Conservation (phyloP, 306 rosid genomes). For the Datisca glomerata region DNA sequence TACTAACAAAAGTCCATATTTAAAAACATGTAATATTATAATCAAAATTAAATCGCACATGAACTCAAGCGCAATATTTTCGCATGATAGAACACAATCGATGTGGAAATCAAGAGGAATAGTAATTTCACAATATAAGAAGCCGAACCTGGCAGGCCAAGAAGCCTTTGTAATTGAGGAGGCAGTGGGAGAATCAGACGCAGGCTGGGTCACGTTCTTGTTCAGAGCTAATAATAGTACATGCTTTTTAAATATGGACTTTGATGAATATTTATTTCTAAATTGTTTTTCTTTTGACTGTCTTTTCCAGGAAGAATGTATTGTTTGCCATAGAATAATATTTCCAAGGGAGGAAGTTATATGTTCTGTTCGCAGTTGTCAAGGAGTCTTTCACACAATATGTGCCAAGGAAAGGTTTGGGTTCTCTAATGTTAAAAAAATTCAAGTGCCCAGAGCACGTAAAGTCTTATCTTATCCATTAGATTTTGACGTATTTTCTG, state of each 20-base stretch:
- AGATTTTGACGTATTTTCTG: too few relatives aligned
- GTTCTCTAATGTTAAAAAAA: constrained; percentile 29
- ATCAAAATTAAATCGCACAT: too few relatives aligned
- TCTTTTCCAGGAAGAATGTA: constrained; percentile 46
- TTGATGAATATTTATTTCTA: not conserved
- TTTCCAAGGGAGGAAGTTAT: constrained; percentile 36
- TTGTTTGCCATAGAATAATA: constrained; percentile 29
- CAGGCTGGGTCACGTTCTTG: constrained; percentile 81
- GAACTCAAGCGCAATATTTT: not conserved
- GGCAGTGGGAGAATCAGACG: constrained; percentile 76
- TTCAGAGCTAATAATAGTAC: too few relatives aligned
- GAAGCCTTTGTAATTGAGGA: constrained; percentile 89
- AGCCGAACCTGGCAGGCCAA: constrained; percentile 66
- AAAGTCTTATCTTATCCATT: too few relatives aligned
- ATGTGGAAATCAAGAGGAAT: not conserved
- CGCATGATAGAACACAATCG: not conserved
- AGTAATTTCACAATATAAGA: too few relatives aligned
- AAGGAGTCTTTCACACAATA: constrained; percentile 34
- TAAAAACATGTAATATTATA: too few relatives aligned
- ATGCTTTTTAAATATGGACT: too few relatives aligned
- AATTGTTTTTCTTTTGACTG: not conserved
- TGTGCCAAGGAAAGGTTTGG: constrained; percentile 49
- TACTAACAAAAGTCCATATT: too few relatives aligned
- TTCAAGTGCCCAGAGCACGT: constrained; percentile 93
- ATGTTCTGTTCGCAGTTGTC: constrained; percentile 69